Conservation (phyloP, 768 basidiomycete genomes). For the Tylopilus subfusipes region DNA sequence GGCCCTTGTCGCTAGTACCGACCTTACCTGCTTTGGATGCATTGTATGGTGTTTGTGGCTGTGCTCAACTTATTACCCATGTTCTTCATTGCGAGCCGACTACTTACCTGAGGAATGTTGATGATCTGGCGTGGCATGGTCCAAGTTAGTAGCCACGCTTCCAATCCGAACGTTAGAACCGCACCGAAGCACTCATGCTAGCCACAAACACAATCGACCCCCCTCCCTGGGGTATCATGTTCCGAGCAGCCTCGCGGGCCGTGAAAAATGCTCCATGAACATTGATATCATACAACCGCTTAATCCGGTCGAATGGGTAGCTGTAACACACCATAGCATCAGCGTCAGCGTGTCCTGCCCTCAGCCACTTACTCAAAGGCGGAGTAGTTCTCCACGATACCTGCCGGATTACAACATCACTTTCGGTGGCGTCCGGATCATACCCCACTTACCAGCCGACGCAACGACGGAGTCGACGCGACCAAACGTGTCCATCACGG, state of each 20-base stretch:
- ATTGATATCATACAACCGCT: slow-evolving; percentile 86
- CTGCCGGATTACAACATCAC: slow-evolving; percentile 34
- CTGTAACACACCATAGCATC: slow-evolving; percentile 37
- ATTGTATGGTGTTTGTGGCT: slow-evolving; percentile 94
- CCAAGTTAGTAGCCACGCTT: slow-evolving; percentile 5
- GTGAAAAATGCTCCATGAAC: slow-evolving; percentile 94
- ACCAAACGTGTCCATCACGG: slow-evolving; percentile 62
- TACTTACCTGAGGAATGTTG: slow-evolving; percentile 77
- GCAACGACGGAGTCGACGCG: slow-evolving; percentile 82
- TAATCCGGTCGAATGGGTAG: slow-evolving; percentile 83
- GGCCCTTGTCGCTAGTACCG: not conserved
- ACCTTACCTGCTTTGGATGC: slow-evolving; percentile 82
- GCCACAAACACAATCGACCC: slow-evolving; percentile 85
- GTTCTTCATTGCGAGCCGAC: not conserved
- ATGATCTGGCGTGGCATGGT: slow-evolving; percentile 53
- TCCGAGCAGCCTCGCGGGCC: slow-evolving; percentile 90
- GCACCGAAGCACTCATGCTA: slow-evolving; percentile 87
- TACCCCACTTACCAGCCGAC: slow-evolving; percentile 63
- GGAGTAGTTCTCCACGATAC: slow-evolving; percentile 84
- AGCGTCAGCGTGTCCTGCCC: slow-evolving; percentile 7
- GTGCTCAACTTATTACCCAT: slow-evolving; percentile 3
- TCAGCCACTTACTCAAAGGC: slow-evolving; percentile 67
- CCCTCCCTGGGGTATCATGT: slow-evolving; percentile 79
- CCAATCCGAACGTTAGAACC: slow-evolving; percentile 24
- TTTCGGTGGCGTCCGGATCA: slow-evolving; percentile 6